Conservation (phyloP, 2,329 filamentous ascomycete species). For the Ceratocystis variospora region DNA sequence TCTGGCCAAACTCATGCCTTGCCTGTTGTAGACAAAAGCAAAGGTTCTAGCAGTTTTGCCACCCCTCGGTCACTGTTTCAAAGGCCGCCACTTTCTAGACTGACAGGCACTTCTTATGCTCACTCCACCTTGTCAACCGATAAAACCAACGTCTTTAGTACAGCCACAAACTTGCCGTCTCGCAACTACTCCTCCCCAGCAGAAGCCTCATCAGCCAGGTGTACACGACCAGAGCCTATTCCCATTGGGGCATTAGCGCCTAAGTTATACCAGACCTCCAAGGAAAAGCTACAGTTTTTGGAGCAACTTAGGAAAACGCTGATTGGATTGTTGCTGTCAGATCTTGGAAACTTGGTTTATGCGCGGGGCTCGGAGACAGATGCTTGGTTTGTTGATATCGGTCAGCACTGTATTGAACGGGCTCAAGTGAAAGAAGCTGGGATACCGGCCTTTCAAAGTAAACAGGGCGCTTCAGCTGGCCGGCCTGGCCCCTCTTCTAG, state of each 20-base stretch:
- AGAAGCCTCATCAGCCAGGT: slow-evolving; percentile 32
- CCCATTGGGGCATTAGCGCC: slow-evolving; percentile 54
- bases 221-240: slow-evolving; percentile 52
- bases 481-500: neutral
- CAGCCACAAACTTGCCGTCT: slow-evolving; percentile 34
- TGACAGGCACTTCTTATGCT: slow-evolving; percentile 41
- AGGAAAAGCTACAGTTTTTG: slow-evolving; percentile 68
- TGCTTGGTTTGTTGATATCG: slow-evolving; percentile 61
- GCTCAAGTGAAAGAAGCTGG: slow-evolving; percentile 33
- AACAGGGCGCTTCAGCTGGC: neutral
- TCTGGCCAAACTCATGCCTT: neutral
- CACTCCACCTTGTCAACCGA: slow-evolving; percentile 48
- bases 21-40: neutral
- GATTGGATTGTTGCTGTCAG: slow-evolving; percentile 73
- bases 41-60: neutral
- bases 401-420: slow-evolving; percentile 50
- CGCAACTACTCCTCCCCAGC: slow-evolving; percentile 33
- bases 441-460: neutral
- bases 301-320: slow-evolving; percentile 63
- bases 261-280: slow-evolving; percentile 36
- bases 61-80: slow-evolving; percentile 89
- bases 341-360: slow-evolving; percentile 76
- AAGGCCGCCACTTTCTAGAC: slow-evolving; percentile 47
- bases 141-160: slow-evolving; percentile 41
- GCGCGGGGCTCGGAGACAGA: slow-evolving; percentile 88